These are phyloP conservation scores for Eucalyptus coolabah DNA, from an alignment of 345 rosid species.

Conservation along the genomic window DNA sequence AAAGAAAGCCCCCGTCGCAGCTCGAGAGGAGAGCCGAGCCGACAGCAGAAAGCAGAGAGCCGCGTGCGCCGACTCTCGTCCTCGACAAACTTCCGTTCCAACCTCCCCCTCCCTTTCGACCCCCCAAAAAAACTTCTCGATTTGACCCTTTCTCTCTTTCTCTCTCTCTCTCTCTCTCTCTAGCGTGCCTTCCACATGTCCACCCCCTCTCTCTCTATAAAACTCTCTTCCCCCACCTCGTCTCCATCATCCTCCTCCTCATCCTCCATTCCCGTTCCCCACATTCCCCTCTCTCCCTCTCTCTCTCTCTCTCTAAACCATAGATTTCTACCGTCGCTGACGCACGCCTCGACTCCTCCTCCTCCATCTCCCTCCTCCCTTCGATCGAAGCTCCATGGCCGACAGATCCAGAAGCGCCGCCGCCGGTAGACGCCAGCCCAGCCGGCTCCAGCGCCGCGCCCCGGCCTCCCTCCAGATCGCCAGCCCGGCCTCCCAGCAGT, in stretches of 20 bases:
- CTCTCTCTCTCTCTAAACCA: neutral
- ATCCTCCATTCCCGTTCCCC: neutral
- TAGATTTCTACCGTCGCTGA: neutral
- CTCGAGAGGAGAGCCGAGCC: neutral
- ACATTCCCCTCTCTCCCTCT: neutral
- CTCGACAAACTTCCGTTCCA: neutral
- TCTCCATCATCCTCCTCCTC: neutral
- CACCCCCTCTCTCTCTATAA: neutral
- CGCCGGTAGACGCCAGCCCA: slow-evolving; percentile 20
- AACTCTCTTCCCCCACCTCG: neutral
- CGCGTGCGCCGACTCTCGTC: neutral
- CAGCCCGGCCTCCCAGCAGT: slow-evolving; percentile 24
- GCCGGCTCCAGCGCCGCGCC: slow-evolving; percentile 63
- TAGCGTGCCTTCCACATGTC: neutral
- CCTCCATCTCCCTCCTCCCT: neutral
- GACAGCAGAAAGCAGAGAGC: neutral
- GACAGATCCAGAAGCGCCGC: slow-evolving; percentile 12
- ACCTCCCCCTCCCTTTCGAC: too few relatives aligned
- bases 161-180: neutral
- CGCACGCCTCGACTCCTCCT: neutral
- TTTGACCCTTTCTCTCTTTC: neutral
- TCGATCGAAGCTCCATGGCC: neutral
- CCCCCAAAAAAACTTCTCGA: too few relatives aligned
- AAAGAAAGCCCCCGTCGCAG: neutral
- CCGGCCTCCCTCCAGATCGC: slow-evolving; percentile 58